Base-by-base conservation (phyloP, 2,329 filamentous ascomycete species). In the Blastomyces silverae region DNA sequence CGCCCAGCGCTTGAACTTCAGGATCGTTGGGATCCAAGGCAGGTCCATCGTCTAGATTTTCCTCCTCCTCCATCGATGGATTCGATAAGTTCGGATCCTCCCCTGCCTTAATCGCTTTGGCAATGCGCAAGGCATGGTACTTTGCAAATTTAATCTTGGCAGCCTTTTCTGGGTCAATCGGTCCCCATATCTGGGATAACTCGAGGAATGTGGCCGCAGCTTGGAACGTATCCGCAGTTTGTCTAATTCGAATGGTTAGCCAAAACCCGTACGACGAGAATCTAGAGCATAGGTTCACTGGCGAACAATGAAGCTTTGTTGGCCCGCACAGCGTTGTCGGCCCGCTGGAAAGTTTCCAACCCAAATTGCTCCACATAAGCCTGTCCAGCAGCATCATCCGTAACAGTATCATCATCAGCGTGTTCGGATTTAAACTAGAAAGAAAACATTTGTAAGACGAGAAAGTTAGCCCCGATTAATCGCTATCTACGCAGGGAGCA, bases 121-220 rank as follows among this genome's bases (percentile, higher is more conserved):
- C 83, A 73, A 99, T 99, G 65, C 94, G 86, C 46, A 93, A 81
- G 1, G 93, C 92, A 75, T 97, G 95, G 84, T 91, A 99, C 77
- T 97, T 99, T 53, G 93, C 92, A 74, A 91, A 99, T 76, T 95
- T 97, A 78, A 93, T 91, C 81, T 96, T 97, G 64, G 91, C 85
- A 50, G 87, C 82, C 25, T 88, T 86, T 72, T 97, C 92, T 0
- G 84, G 78, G 44, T 96, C 90, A 13, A 88, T 79, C 0, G 85
- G 78, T 6, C 87, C 88, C 92, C 93, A 99, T 71, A 96, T 89
- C 68, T 88, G 88, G 64, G 91, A 84, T 5, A 97, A 82, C 70
- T 97, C 91, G 72, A 97, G 87, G 76, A 99, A 97, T 0, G 92
- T 96, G 0, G 91, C 88, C 0, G 94, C 91, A 1, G 95, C 94